phyloP scores from a whole-genome alignment of 2,329 filamentous ascomycete genomes.

The Colletotrichum coccodes region DNA sequence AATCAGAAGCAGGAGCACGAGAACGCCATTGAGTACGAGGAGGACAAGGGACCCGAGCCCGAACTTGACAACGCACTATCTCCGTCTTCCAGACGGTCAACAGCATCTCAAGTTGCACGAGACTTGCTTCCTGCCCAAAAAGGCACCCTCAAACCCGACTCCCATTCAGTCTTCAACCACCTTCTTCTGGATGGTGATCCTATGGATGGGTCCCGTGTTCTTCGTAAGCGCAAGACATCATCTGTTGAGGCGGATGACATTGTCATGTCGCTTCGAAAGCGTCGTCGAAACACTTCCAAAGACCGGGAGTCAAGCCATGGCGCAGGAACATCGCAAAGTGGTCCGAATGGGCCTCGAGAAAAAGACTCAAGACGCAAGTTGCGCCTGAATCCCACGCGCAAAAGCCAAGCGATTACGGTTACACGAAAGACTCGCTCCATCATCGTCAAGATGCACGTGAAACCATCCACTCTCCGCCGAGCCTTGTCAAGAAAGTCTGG shows the following conservation, averaged over 20 bases:
- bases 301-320: constrained; percentile 46
- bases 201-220: constrained; percentile 78
- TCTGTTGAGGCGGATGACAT: constrained; percentile 72
- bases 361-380: constrained; percentile 65
- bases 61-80: constrained; percentile 35
- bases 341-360: constrained; percentile 41
- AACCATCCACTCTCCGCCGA: constrained; percentile 66
- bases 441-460: constrained; percentile 67
- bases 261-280: constrained; percentile 61
- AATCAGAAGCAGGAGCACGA: not conserved
- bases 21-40: not conserved
- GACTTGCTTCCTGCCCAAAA: constrained; percentile 78
- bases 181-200: constrained; percentile 78
- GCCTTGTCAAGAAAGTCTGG: constrained; percentile 66
- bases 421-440: constrained; percentile 43
- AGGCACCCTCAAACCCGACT: constrained; percentile 72
- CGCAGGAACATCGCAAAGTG: constrained; percentile 47
- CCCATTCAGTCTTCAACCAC: constrained; percentile 82
- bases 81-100: constrained; percentile 61
- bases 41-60: not conserved
- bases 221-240: constrained; percentile 87
- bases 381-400: constrained; percentile 59
- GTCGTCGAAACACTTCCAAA: constrained; percentile 59
- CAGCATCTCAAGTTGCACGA: constrained; percentile 73
- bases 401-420: constrained; percentile 52